Evolutionary conservation across 2,329 filamentous ascomycete species (phyloP), one percentile per base, ranked within the genome.

Genomic region (Cryphonectria carpinicola): DNA sequence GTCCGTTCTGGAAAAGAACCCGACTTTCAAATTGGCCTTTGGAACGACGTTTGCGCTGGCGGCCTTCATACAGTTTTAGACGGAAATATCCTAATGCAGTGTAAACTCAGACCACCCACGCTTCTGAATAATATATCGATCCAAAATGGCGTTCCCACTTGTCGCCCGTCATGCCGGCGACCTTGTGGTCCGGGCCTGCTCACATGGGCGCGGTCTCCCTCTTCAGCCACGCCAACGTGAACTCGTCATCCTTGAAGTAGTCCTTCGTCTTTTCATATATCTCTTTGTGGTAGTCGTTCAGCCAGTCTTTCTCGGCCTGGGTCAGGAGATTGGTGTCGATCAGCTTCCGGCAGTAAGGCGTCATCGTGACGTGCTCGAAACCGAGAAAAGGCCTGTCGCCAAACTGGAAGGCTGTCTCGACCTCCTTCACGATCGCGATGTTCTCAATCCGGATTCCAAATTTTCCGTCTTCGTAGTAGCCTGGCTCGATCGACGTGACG

Each of bases 361-460:
- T 94, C 94, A 99, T 94, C 0, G 96, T 99, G 74, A 98, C 94
- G 80, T 97, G 93, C 83, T 99, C 95, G 76, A 99, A 99, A 4
- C 95, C 94, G 49, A 98, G 85, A 82, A 93, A 99, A 2, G 95
- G 92, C 83, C 97, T 97, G 76, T 97, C 95, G 28, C 95, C 95
- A 78, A 98, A 98, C 49, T 90, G 89, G 81, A 97, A 88, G 73
- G 91, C 90, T 5, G 95, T 97, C 81, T 95, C 86, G n/a, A 92
- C 91, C 79, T 98, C 94, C 74, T 89, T 92, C 41, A 97, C 94
- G 85, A 98, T 92, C 74, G 97, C 89, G 77, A 99, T 90, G 80
- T 99, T 99, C 82, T 99, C 96, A 77, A 98, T 98, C 25, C 96
- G 92, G 75, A 99, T 96, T 25, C 96, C 96, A 78, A 97, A 99